A percentile compares a stretch with the other conserved stretches of the same genome.
These are phyloP conservation scores for Aspergillus ibericus DNA, from an alignment of 2,329 filamentous ascomycete genomes.

Conservation along the genomic window DNA sequence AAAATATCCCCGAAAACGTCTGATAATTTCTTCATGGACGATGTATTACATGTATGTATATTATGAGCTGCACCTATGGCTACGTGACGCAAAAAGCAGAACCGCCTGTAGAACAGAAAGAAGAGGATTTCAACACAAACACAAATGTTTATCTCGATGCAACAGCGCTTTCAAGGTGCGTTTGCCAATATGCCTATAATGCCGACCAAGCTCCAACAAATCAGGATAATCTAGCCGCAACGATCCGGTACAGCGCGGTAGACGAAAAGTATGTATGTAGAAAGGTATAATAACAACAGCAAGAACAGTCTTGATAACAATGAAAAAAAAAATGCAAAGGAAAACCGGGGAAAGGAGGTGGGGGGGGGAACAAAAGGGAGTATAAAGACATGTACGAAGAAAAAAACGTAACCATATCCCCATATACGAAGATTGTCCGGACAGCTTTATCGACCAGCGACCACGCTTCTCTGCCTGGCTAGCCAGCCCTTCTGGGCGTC, in stretches of 20 bases:
- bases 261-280: neutral
- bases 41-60: slow-evolving; percentile 4
- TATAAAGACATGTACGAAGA: slow-evolving; percentile 4
- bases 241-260: neutral
- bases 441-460: slow-evolving; percentile 35
- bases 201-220: neutral
- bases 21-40: slow-evolving; percentile 2
- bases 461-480: slow-evolving; percentile 44
- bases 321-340: neutral
- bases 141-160: neutral
- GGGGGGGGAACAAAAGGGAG: neutral
- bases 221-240: neutral
- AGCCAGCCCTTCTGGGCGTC: slow-evolving; percentile 47
- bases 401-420: slow-evolving; percentile 2
- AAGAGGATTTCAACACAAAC: neutral
- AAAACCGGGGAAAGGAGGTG: neutral
- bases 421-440: neutral
- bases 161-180: neutral
- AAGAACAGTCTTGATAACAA: neutral
- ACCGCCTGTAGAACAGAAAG: neutral
- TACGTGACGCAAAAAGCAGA: neutral
- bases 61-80: slow-evolving; percentile 2
- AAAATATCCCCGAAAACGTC: neutral
- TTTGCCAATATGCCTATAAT: neutral
- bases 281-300: neutral